Evolutionary conservation across 495 filamentous ascomycete species (phyloP).

Genomic region (Neurospora sublineolata): DNA sequence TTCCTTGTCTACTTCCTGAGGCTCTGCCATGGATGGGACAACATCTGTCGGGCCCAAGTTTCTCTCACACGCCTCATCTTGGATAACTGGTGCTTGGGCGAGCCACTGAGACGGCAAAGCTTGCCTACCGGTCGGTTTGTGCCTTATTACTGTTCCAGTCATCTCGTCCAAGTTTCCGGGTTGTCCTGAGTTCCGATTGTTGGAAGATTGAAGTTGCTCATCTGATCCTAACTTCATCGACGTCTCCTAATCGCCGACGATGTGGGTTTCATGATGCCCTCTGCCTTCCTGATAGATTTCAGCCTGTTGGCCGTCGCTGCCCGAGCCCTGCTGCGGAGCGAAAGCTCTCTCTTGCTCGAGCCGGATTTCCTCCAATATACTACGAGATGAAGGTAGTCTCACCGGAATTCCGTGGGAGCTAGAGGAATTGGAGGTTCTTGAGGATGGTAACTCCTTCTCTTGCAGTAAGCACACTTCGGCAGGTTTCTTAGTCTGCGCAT

Average conservation of each 20-base stretch:
- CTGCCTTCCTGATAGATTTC: background rate
- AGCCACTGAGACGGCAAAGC: background rate
- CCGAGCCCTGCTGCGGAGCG: background rate
- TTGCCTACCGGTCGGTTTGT: background rate
- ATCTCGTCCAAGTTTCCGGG: background rate
- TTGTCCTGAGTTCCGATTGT: background rate
- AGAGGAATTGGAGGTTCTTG: background rate
- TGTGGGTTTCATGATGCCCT: background rate
- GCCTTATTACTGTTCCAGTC: background rate
- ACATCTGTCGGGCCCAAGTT: background rate
- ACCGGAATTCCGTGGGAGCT: background rate
- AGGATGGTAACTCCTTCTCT: background rate
- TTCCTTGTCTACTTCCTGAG: background rate
- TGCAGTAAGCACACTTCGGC: background rate
- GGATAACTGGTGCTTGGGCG: background rate
- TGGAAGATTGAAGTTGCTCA: background rate
- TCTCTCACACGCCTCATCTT: background rate
- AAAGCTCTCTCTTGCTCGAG: background rate
- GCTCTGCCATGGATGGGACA: background rate
- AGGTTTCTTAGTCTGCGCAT: background rate
- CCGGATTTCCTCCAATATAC: background rate
- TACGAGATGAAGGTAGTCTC: background rate
- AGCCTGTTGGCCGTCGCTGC: background rate
- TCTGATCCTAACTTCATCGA: background rate
- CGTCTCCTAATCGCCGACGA: background rate